These are phyloP conservation scores for Xylariomycetidae sp. DNA, from an alignment of 2,329 filamentous ascomycete species.

Conservation along the genomic window DNA sequence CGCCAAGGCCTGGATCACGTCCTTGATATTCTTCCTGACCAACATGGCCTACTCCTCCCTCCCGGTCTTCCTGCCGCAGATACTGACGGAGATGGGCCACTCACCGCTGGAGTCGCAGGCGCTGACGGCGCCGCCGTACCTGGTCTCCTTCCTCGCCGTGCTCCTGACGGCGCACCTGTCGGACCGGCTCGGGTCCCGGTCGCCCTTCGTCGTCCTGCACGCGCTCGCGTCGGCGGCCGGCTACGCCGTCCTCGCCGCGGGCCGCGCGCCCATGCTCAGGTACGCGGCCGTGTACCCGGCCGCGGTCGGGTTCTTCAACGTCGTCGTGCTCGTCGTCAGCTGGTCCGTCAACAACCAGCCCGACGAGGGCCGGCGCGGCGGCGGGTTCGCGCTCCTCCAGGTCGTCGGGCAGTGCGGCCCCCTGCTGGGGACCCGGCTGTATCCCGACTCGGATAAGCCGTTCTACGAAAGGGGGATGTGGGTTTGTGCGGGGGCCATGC, in stretches of 20 bases:
- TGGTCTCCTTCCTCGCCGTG: slow-evolving; percentile 68
- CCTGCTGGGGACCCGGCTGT: slow-evolving; percentile 62
- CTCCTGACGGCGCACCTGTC: slow-evolving; percentile 69
- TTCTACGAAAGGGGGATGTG: slow-evolving; percentile 61
- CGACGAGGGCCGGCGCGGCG: slow-evolving; percentile 63
- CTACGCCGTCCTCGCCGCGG: slow-evolving; percentile 51
- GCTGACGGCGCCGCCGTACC: slow-evolving; percentile 75
- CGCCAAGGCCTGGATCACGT: slow-evolving; percentile 69
- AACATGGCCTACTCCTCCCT: slow-evolving; percentile 87
- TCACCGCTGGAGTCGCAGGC: slow-evolving; percentile 64
- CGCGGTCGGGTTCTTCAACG: slow-evolving; percentile 74
- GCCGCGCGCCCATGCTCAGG: slow-evolving; percentile 44
- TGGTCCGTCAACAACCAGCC: slow-evolving; percentile 87
- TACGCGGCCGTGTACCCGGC: slow-evolving; percentile 79
- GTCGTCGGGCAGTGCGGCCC: slow-evolving; percentile 77
- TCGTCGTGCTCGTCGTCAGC: slow-evolving; percentile 78
- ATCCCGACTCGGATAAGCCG: slow-evolving; percentile 55
- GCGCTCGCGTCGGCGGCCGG: slow-evolving; percentile 61
- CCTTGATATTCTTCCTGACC: slow-evolving; percentile 79
- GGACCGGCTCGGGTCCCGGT: slow-evolving; percentile 60
- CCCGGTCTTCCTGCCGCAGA: slow-evolving; percentile 81
- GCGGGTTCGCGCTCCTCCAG: slow-evolving; percentile 76
- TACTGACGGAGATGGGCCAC: slow-evolving; percentile 73
- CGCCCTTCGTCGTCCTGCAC: slow-evolving; percentile 62
- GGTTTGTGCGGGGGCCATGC: slow-evolving; percentile 59